Base-by-base conservation (phyloP, 2,329 filamentous ascomycete species). In the Dactylellina drechsleri region DNA sequence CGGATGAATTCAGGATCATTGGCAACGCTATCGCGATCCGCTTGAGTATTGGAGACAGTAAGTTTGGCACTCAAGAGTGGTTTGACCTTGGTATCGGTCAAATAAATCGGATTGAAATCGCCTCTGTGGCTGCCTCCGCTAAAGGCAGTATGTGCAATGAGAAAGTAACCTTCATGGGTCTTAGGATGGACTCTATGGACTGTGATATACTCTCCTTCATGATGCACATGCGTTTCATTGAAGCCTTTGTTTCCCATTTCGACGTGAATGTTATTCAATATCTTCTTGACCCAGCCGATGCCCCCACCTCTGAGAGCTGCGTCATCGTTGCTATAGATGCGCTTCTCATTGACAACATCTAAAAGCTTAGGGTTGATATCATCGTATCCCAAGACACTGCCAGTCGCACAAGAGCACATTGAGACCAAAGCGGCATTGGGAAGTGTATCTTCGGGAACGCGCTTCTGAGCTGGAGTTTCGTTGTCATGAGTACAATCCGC, bases 401-500 rank as follows among this genome's bases (percentile, higher is more conserved):
- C 95, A 6, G 91, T 93, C 0, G 94, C 92, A 79, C 92, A 97
- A 23, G 93, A 89, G 82, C 96, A 99, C 93, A 99, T 97, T 80
- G 90, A 91, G 43, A 98, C 94, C 2, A 99, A 86, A 4, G 95
- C 95, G 58, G 94, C 93, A 80, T 96, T 98, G 6, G 96, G 92
- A 8, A 99, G 85, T 0, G 95, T 98, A 81, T 99, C 96, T 73
- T 93, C 88, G 60, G 93, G 93, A 81, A 97, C 93, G 47, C 96
- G 88, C 82, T 97, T 97, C 82, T 99, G 94, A 0, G 94, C 92
- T 0, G 95, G 95, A 1, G 92, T 91, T 83, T 99, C 94, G 79
- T 99, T 99, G 83, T 99, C 95, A 82, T 99, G 95, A 0, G 96
- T 99, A 82, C 96, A 99, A 81, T 99, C 96, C 93, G 98, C 98